Conservation (phyloP, 1,284 basidiomycete genomes). For the Abortiporus biennis region DNA sequence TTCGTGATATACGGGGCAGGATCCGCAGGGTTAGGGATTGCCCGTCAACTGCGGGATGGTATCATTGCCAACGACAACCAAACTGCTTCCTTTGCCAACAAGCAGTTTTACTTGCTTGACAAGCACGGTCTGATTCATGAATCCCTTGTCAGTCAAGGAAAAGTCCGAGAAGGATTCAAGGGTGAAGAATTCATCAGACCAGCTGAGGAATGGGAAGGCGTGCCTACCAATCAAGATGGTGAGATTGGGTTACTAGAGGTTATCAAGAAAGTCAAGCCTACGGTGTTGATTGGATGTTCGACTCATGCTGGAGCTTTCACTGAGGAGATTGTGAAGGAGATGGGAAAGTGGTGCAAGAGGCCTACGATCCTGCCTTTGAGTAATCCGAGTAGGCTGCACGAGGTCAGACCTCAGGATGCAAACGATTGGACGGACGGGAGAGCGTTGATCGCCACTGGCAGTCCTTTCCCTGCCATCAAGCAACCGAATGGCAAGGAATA, state of each 20-base stretch:
- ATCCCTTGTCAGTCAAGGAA: conserved; percentile 40
- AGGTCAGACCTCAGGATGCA: conserved; percentile 69
- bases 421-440: conserved; percentile 74
- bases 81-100: conserved; percentile 52
- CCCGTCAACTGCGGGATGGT: conserved; percentile 68
- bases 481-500: conserved; percentile 65
- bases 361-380: conserved; percentile 82
- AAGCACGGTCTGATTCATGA: conserved; percentile 51
- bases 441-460: conserved; percentile 77
- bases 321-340: conserved; percentile 66
- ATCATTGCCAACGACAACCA: conserved; percentile 59
- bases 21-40: conserved; percentile 78
- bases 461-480: conserved; percentile 75
- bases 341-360: conserved; percentile 61
- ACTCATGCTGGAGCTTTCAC: conserved; percentile 79
- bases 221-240: conserved; percentile 31
- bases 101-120: conserved; percentile 63
- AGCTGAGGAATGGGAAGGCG: conserved; percentile 46
- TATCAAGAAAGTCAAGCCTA: conserved; percentile 61
- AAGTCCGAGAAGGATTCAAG: conserved; percentile 43
- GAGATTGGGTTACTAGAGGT: conserved; percentile 59
- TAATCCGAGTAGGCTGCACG: conserved; percentile 75
- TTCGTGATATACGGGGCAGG: conserved; percentile 80
- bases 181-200: conserved; percentile 53
- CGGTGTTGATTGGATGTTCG: conserved; percentile 78